Conservation (phyloP, 495 filamentous ascomycete genomes). For the Talaromyces thailandensis region DNA sequence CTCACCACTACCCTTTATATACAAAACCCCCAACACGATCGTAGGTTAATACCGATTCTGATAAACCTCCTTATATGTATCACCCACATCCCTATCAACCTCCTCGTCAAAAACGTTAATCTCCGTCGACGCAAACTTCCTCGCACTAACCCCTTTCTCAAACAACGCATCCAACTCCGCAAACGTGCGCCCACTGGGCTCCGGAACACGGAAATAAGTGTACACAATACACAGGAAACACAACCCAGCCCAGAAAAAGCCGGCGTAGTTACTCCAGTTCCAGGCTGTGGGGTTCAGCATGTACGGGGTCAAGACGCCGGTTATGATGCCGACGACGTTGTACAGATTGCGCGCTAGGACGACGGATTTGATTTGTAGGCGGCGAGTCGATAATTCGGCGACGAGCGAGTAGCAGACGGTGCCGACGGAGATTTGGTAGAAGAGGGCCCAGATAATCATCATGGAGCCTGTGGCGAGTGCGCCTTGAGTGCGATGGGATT, state of each 20-base stretch:
- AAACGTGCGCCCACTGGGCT: constrained; percentile 60
- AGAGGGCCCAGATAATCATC: constrained; percentile 63
- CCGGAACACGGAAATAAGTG: constrained; percentile 67
- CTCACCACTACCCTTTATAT: not conserved
- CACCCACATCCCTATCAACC: constrained; percentile 38
- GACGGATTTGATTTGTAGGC: constrained; percentile 71
- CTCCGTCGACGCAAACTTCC: constrained; percentile 56
- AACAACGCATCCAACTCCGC: constrained; percentile 70
- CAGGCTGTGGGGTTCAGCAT: constrained; percentile 68
- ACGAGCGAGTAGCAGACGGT: constrained; percentile 75
- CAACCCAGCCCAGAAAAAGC: constrained; percentile 74
- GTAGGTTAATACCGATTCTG: not conserved
- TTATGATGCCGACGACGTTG: constrained; percentile 62
- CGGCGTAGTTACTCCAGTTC: constrained; percentile 69
- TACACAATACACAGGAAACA: constrained; percentile 68
- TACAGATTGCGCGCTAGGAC: constrained; percentile 63
- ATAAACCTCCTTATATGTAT: constrained; percentile 4
- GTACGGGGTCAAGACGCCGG: constrained; percentile 61
- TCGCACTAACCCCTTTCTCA: constrained; percentile 51
- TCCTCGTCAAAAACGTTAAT: constrained; percentile 61
- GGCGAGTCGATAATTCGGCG: constrained; percentile 61
- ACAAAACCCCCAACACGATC: not conserved
- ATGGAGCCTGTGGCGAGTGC: constrained; percentile 62
- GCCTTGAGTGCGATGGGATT: constrained; percentile 38
- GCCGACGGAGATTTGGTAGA: constrained; percentile 69